Base-by-base conservation (phyloP, 176 grass and related monocot species). In the Urochloa ruziziensis region DNA sequence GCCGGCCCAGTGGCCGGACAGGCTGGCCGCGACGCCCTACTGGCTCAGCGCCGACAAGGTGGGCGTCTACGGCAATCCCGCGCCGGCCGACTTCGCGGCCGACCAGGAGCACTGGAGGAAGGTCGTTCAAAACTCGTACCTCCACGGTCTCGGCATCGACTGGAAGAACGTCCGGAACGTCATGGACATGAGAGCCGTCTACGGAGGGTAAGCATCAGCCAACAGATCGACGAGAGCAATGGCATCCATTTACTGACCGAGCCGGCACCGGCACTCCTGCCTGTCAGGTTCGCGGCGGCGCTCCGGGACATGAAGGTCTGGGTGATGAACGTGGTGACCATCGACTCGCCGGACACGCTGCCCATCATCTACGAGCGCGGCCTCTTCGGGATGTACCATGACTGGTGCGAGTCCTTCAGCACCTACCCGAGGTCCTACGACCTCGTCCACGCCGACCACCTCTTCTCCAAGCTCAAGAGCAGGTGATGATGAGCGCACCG, bases 161-260 rank as follows among this genome's bases (percentile, higher is more conserved):
- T 98, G 96, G 96, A 82, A 80, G 39, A 77, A 62, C 35, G 85
- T 98, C 51, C 76, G 93, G 91, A 98, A 98, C 78, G 82, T 91
- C 85, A 98, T 95, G 91, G 96, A 98, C 87, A 98, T 95, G 96
- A 83, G 96, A 63, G 86, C 89, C 56, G 85, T 95, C 67, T 93
- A 98, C 60, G 96, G 95, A 71, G 95, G 95, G 95, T 94, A 90
- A 67, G 82, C 16, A 14, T n/a, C n/a, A n/a, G n/a, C n/a, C n/a
- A n/a, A n/a, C n/a, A n/a, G n/a, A n/a, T n/a, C n/a, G n/a, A n/a
- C n/a, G n/a, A n/a, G n/a, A n/a, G n/a, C n/a, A n/a, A n/a, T n/a
- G n/a, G n/a, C n/a, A n/a, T n/a, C n/a, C n/a, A n/a, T n/a, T n/a
- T n/a, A n/a, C n/a, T n/a, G n/a, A n/a, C n/a, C n/a, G n/a, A n/a